These are phyloP conservation scores for Aspergillus candidus DNA, from an alignment of 2,329 filamentous ascomycete genomes.

Conservation along the genomic window DNA sequence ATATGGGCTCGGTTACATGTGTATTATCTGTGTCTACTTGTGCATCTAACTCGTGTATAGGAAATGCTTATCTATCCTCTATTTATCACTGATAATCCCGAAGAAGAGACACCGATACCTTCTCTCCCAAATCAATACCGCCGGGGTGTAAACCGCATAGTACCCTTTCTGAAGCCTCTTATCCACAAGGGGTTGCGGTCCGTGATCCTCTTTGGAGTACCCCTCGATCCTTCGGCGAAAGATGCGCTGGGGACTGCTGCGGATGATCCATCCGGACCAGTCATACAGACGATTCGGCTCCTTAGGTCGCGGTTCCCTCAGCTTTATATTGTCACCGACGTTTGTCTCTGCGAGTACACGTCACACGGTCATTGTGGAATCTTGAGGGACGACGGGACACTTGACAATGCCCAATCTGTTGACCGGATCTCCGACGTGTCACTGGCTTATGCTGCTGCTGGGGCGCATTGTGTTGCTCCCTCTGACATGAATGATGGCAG, in stretches of 20 bases:
- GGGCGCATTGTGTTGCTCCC: conserved; percentile 92
- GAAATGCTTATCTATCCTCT: conserved; percentile 98
- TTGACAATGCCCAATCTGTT: conserved; percentile 90
- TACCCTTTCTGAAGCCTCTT: conserved; percentile 78
- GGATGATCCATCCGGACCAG: conserved; percentile 87
- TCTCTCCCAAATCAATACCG: conserved; percentile 88
- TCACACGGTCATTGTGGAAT: conserved; percentile 97
- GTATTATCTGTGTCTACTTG: background rate
- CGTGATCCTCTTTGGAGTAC: conserved; percentile 94
- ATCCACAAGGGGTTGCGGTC: conserved; percentile 84
- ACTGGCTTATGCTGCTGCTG: conserved; percentile 91
- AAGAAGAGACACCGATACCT: conserved; percentile 84
- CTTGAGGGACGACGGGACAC: conserved; percentile 79
- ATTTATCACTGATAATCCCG: conserved; percentile 89
- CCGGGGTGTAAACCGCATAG: conserved; percentile 76
- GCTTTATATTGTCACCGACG: conserved; percentile 85
- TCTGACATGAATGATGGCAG: conserved; percentile 99
- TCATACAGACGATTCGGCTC: conserved; percentile 79
- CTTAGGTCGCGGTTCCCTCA: conserved; percentile 80
- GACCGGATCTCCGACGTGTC: conserved; percentile 96
- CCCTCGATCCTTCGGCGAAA: conserved; percentile 71
- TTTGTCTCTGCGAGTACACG: conserved; percentile 98
- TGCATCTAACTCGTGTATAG: conserved; percentile 40
- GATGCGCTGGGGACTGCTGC: conserved; percentile 87
- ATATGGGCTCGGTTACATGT: no score